Percentiles rank a stretch among this genome's conserved stretches.
Conservation (phyloP, 768 basidiomycete genomes). For the Pleurotus pulmonarius region DNA sequence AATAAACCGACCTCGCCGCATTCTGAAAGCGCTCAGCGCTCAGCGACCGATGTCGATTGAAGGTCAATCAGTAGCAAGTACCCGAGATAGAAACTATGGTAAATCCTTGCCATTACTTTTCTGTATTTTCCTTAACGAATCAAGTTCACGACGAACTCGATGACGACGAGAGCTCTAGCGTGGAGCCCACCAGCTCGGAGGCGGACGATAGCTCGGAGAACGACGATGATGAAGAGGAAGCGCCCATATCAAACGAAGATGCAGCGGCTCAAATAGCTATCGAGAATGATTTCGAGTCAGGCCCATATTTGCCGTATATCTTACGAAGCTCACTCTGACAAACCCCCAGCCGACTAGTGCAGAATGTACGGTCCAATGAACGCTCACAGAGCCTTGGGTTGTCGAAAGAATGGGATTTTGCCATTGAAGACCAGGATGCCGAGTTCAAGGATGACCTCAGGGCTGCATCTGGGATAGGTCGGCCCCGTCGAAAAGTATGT, state of each 20-base stretch:
- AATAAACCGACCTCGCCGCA: too few species aligned
- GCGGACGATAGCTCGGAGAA: constrained; percentile 12
- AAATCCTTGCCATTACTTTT: too few species aligned
- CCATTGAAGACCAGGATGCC: constrained; percentile 61
- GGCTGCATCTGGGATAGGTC: constrained; percentile 70
- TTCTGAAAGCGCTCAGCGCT: too few species aligned
- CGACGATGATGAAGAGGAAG: constrained; percentile 15
- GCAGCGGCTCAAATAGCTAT: constrained; percentile 39
- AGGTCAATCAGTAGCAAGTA: too few species aligned
- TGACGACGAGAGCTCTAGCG: constrained; percentile 6
- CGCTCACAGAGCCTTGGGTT: constrained; percentile 44
- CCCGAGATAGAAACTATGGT: too few species aligned
- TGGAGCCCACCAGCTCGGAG: constrained; percentile 11
- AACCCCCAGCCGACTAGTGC: constrained; percentile 60
- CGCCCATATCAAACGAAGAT: constrained; percentile 11
- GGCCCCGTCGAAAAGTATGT: constrained; percentile 41
- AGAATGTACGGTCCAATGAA: constrained; percentile 56
- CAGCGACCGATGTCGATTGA: too few species aligned
- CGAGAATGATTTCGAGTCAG: constrained; percentile 60
- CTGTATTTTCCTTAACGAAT: background rate
- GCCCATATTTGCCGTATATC: background rate
- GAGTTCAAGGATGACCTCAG: constrained; percentile 74
- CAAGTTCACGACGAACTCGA: background rate
- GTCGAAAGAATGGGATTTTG: constrained; percentile 71
- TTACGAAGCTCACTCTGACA: constrained; percentile 3